A percentile compares a stretch with the other conserved stretches of the same genome.
These are phyloP conservation scores for Ogataea corticis DNA, from an alignment of 805 yeast species.

Conservation along the genomic window DNA sequence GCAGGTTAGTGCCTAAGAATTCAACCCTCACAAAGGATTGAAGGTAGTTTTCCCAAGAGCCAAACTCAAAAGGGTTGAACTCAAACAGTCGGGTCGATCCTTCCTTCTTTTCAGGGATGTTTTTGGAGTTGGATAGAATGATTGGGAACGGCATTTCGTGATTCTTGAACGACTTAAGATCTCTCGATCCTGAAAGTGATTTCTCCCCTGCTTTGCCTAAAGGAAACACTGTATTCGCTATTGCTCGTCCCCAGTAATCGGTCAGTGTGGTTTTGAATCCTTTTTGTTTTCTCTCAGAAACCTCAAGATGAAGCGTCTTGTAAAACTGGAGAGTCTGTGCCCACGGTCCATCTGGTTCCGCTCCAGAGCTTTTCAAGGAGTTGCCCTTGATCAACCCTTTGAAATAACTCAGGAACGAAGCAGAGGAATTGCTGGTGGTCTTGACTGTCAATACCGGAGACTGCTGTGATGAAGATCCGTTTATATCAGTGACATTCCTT, in stretches of 20 bases:
- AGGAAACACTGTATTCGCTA: slow-evolving; percentile 48
- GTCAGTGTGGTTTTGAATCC: slow-evolving; percentile 62
- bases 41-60: slow-evolving; percentile 58
- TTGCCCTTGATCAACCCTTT: slow-evolving; percentile 11
- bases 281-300: slow-evolving; percentile 48
- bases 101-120: slow-evolving; percentile 33
- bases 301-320: slow-evolving; percentile 52
- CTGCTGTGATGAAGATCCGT: neutral
- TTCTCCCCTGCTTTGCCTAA: slow-evolving; percentile 31
- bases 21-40: slow-evolving; percentile 49
- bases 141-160: slow-evolving; percentile 52
- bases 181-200: slow-evolving; percentile 41
- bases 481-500: neutral
- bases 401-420: slow-evolving; percentile 14
- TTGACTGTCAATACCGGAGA: slow-evolving; percentile 12
- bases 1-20: slow-evolving; percentile 52
- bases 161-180: slow-evolving; percentile 37
- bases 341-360: slow-evolving; percentile 17
- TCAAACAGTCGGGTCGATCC: slow-evolving; percentile 53
- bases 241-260: slow-evolving; percentile 70
- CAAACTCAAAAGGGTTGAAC: slow-evolving; percentile 66
- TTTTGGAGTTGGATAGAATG: slow-evolving; percentile 41
- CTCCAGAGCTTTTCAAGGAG: neutral
- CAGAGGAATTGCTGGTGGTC: slow-evolving; percentile 15
- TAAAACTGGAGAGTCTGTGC: slow-evolving; percentile 45